phyloP scores from a whole-genome alignment of 192 early-diverging fungal genomes.

The Coemansia sp. region DNA sequence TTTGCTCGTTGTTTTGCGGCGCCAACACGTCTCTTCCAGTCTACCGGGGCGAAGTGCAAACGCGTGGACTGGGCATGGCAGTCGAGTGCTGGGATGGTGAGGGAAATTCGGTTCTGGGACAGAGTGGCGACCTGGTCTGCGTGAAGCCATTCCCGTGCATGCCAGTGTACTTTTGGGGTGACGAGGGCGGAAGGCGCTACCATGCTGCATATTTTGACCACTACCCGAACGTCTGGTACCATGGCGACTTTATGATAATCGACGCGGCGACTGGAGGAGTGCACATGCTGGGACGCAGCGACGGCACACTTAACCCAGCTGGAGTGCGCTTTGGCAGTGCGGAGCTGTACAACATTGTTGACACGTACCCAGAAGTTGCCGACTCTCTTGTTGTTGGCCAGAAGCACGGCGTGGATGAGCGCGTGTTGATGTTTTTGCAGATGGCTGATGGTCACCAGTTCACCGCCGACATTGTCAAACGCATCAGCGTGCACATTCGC shows the following conservation, averaged over 20 bases:
- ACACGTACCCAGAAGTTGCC: conserved; percentile 71
- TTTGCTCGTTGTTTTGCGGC: conserved; percentile 92
- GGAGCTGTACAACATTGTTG: conserved; percentile 92
- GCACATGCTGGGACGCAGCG: conserved; percentile 90
- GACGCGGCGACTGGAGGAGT: conserved; percentile 84
- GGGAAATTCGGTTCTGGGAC: conserved; percentile 60
- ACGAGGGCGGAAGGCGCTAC: conserved; percentile 73
- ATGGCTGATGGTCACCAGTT: conserved; percentile 65
- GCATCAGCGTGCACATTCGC: conserved; percentile 76
- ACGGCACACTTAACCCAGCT: conserved; percentile 89
- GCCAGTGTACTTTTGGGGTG: conserved; percentile 95
- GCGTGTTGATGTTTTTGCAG: conserved; percentile 89
- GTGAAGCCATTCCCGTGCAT: conserved; percentile 93
- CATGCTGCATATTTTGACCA: conserved; percentile 82
- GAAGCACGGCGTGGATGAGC: conserved; percentile 77
- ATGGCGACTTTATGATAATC: conserved; percentile 91
- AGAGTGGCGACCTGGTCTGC: conserved; percentile 91
- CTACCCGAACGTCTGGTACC: conserved; percentile 87
- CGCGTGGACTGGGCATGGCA: conserved; percentile 88
- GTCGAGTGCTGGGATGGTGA: conserved; percentile 84
- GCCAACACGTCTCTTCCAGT: conserved; percentile 88
- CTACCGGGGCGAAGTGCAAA: conserved; percentile 93
- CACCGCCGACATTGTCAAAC: conserved; percentile 60
- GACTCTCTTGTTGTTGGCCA: conserved; percentile 93
- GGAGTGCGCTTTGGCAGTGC: conserved; percentile 93